Conservation (phyloP, 192 early-diverging fungal genomes). For the Coemansia sp. region DNA sequence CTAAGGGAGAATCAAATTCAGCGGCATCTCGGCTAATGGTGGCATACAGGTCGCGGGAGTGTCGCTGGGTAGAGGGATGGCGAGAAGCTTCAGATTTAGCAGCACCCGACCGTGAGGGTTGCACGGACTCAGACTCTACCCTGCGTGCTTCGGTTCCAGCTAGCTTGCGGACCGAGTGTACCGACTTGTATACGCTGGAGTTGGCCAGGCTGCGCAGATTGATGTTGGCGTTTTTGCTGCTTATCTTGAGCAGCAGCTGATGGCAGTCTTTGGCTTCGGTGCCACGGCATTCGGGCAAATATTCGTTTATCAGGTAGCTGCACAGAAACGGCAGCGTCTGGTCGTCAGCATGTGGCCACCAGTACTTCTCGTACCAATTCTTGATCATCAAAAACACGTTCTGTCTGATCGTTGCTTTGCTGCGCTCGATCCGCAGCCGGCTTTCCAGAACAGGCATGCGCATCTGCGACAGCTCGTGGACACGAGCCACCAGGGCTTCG, state of each 20-base stretch:
- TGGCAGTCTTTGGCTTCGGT: constrained; percentile 29
- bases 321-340: constrained; percentile 23
- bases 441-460: constrained; percentile 36
- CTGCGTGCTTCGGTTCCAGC: not conserved
- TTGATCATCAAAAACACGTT: constrained; percentile 79
- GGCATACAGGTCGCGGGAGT: too few species aligned
- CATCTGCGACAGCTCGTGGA: constrained; percentile 35
- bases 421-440: constrained; percentile 60
- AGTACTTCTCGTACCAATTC: constrained; percentile 78
- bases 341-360: constrained; percentile 56
- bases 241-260: constrained; percentile 22
- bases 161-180: not conserved
- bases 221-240: constrained; percentile 11
- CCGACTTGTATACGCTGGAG: not conserved
- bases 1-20: too few species aligned
- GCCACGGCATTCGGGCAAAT: constrained; percentile 21
- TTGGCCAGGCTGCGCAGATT: constrained; percentile 13
- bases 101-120: not conserved
- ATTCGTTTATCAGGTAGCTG: constrained; percentile 34
- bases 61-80: too few species aligned
- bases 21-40: too few species aligned
- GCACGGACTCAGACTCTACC: not conserved
- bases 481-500: constrained; percentile 63
- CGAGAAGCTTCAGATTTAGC: not conserved
- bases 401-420: constrained; percentile 61